phyloP scores from a whole-genome alignment of 129 eudicot genomes.

The Arctium lappa region DNA sequence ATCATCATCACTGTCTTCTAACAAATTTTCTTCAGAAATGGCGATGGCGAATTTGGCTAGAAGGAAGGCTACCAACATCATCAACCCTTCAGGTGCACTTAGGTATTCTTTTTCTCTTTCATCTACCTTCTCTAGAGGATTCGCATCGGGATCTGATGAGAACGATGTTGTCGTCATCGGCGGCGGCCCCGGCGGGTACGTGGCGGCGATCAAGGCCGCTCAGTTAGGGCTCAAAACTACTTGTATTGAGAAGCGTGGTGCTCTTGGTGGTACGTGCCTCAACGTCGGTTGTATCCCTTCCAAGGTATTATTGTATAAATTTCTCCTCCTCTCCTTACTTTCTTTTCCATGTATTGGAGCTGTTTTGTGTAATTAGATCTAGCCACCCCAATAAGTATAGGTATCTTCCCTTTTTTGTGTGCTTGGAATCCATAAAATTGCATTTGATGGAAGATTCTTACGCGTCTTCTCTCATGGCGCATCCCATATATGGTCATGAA shows the following conservation, averaged over 20 bases:
- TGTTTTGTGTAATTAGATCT: not conserved
- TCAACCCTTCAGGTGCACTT: not conserved
- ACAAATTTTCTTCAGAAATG: slow-evolving; percentile 26
- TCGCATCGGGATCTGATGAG: slow-evolving; percentile 59
- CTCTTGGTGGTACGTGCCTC: slow-evolving; percentile 92
- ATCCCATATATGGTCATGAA: not conserved
- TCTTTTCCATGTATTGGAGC: not conserved
- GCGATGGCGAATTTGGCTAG: slow-evolving; percentile 62
- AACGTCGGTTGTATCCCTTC: slow-evolving; percentile 84
- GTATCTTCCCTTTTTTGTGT: not conserved
- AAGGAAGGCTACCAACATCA: slow-evolving; percentile 37
- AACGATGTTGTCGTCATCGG: slow-evolving; percentile 82
- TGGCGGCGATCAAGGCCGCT: slow-evolving; percentile 89
- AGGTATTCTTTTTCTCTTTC: slow-evolving; percentile 36
- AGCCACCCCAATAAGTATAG: not conserved
- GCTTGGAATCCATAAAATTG: not conserved
- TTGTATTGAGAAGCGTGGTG: slow-evolving; percentile 83
- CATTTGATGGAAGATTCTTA: not conserved
- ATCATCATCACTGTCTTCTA: not conserved
- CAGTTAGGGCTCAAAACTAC: slow-evolving; percentile 87
- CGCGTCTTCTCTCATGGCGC: not conserved
- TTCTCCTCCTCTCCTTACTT: not conserved
- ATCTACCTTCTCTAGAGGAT: slow-evolving; percentile 32
- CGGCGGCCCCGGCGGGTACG: slow-evolving; percentile 94
- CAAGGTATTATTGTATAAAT: slow-evolving; percentile 2